Conservation (phyloP, 169 alveolate species). For the Plasmodium coatneyi region DNA sequence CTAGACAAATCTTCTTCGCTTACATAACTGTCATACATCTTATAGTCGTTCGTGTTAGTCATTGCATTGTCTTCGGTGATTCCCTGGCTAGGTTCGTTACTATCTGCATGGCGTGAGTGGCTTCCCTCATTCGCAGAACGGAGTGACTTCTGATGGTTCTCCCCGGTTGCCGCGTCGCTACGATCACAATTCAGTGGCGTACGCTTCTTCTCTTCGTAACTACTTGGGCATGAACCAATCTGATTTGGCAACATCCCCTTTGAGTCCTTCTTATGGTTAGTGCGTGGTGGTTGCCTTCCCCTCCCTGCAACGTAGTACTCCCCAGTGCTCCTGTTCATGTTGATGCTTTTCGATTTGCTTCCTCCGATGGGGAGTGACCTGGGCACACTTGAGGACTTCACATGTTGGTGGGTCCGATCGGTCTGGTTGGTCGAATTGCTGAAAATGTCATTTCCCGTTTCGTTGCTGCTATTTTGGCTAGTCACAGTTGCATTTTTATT, state of each 20-base stretch:
- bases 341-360: not conserved
- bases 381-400: not conserved
- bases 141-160: not conserved
- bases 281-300: not conserved
- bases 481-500: not conserved
- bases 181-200: not conserved
- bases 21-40: not conserved
- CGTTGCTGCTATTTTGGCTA: not conserved
- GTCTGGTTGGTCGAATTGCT: not conserved
- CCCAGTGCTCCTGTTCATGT: not conserved
- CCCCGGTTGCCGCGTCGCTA: not conserved
- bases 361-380: not conserved
- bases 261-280: not conserved
- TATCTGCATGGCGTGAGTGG: not conserved
- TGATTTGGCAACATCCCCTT: not conserved
- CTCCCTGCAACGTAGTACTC: not conserved
- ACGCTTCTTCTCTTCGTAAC: not conserved
- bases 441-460: conserved; percentile 5
- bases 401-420: not conserved
- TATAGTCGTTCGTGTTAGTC: not conserved
- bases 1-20: conserved; percentile 17
- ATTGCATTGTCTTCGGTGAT: not conserved
- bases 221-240: not conserved
- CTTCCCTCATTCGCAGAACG: not conserved
- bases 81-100: not conserved